These are phyloP conservation scores for Boletus vinaceobasis DNA, from an alignment of 768 basidiomycete species.

Conservation along the genomic window DNA sequence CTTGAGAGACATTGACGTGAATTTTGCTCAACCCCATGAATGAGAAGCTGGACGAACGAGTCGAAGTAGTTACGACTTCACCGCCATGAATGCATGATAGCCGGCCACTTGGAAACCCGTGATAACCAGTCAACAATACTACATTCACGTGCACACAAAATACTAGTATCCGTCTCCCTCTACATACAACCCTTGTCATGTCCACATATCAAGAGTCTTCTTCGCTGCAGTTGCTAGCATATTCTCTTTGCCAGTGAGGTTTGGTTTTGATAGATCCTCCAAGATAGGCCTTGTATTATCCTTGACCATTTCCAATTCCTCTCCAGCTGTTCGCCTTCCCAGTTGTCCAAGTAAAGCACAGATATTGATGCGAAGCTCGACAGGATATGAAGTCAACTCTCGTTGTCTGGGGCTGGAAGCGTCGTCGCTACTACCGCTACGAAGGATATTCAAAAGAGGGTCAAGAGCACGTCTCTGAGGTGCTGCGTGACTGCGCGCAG, in stretches of 20 bases:
- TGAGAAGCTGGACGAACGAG: neutral
- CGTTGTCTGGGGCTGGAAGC: slow-evolving; percentile 40
- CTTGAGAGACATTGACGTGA: slow-evolving; percentile 45
- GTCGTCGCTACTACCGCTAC: slow-evolving; percentile 35
- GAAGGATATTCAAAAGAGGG: slow-evolving; percentile 61
- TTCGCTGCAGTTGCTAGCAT: slow-evolving; percentile 39
- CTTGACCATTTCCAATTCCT: slow-evolving; percentile 49
- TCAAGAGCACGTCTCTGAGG: slow-evolving; percentile 60
- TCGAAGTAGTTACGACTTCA: neutral
- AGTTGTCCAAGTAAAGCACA: slow-evolving; percentile 71
- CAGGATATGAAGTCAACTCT: slow-evolving; percentile 48
- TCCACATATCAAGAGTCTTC: slow-evolving; percentile 43
- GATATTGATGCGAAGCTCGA: slow-evolving; percentile 73
- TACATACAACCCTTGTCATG: slow-evolving; percentile 1
- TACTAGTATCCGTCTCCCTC: neutral
- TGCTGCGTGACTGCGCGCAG: slow-evolving; percentile 36
- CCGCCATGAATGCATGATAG: no score
- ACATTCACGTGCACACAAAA: neutral
- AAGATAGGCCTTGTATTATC: slow-evolving; percentile 48
- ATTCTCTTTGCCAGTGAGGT: slow-evolving; percentile 31
- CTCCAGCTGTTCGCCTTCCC: slow-evolving; percentile 48
- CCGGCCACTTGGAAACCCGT: neutral
- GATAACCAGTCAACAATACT: neutral
- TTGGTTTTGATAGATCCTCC: slow-evolving; percentile 42
- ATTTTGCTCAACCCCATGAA: slow-evolving; percentile 40